A percentile compares a stretch with the other conserved stretches of the same genome.
Evolutionary conservation across 192 early-diverging fungal species (phyloP).

Genomic region (Coemansia aciculifera): DNA sequence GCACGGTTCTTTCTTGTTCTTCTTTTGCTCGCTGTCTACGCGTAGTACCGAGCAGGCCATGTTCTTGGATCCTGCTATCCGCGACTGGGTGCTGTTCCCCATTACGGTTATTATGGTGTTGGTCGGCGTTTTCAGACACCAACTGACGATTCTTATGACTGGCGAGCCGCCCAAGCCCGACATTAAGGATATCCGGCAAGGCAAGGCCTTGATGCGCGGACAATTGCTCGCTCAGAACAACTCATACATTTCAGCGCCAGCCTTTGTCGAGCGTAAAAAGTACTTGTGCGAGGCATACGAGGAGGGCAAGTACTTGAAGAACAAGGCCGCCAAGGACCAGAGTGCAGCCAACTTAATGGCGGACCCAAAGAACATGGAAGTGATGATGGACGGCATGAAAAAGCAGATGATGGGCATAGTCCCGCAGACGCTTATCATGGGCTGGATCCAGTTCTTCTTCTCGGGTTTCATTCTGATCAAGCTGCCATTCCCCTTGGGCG

Average conservation of each 20-base stretch:
- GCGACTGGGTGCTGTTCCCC: slow-evolving; percentile 93
- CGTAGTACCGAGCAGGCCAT: slow-evolving; percentile 57
- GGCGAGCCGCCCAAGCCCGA: slow-evolving; percentile 78
- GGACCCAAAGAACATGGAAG: slow-evolving; percentile 90
- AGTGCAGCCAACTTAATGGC: slow-evolving; percentile 81
- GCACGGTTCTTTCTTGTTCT: background rate
- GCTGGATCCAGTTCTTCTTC: slow-evolving; percentile 99
- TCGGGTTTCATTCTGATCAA: slow-evolving; percentile 96
- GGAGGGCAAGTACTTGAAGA: slow-evolving; percentile 81
- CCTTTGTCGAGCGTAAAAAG: slow-evolving; percentile 71
- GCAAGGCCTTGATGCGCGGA: slow-evolving; percentile 75
- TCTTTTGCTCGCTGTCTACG: background rate
- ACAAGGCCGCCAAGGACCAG: slow-evolving; percentile 63
- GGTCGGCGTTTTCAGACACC: slow-evolving; percentile 91
- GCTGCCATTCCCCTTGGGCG: slow-evolving; percentile 92
- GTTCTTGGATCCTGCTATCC: slow-evolving; percentile 78
- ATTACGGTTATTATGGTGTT: slow-evolving; percentile 98
- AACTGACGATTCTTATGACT: slow-evolving; percentile 86
- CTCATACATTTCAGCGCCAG: slow-evolving; percentile 65
- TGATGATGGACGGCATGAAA: slow-evolving; percentile 98
- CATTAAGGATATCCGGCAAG: slow-evolving; percentile 80
- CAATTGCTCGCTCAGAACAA: slow-evolving; percentile 69
- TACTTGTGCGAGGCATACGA: slow-evolving; percentile 79
- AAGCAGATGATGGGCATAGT: slow-evolving; percentile 96
- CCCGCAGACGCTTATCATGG: slow-evolving; percentile 99